Conservation (phyloP, 106 monocot species). For the Dioscorea zingiberensis region DNA sequence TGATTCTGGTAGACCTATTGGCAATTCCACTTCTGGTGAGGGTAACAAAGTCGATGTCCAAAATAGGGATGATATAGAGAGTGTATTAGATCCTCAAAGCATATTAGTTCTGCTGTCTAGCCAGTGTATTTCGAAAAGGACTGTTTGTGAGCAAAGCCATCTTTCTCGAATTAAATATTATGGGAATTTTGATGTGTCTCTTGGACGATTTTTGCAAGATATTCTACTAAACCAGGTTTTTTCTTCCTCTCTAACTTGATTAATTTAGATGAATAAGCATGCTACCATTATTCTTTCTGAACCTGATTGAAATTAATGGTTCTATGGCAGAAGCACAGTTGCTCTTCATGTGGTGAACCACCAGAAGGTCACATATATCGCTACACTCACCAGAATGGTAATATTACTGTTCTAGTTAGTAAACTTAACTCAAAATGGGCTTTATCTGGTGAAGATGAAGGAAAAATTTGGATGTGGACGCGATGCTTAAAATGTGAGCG, state of each 20-base stretch:
- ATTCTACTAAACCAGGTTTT: slow-evolving; percentile 73
- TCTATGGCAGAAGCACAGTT: slow-evolving; percentile 54
- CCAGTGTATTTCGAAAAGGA: slow-evolving; percentile 44
- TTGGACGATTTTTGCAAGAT: slow-evolving; percentile 77
- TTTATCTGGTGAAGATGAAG: slow-evolving; percentile 58
- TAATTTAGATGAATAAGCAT: too few species aligned
- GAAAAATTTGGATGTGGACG: slow-evolving; percentile 99
- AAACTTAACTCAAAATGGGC: slow-evolving; percentile 12
- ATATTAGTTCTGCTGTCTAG: slow-evolving; percentile 71
- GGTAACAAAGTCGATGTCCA: slow-evolving; percentile 2
- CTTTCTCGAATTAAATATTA: slow-evolving; percentile 90
- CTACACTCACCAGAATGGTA: slow-evolving; percentile 88
- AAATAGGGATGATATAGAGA: slow-evolving; percentile 27
- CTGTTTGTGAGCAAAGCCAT: slow-evolving; percentile 68
- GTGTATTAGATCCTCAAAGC: slow-evolving; percentile 56
- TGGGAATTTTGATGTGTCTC: slow-evolving; percentile 71
- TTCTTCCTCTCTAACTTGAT: neutral
- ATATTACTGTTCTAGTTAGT: slow-evolving; percentile 65
- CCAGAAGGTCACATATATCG: slow-evolving; percentile 71
- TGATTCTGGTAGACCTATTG: slow-evolving; percentile 24
- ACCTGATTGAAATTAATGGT: slow-evolving; percentile 8
- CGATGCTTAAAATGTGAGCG: slow-evolving; percentile 75
- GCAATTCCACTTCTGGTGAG: slow-evolving; percentile 20
- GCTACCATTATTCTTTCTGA: neutral
- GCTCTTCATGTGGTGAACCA: slow-evolving; percentile 59